Base-by-base conservation (phyloP, 169 alveolate genomes). In the Plasmodium adleri region DNA sequence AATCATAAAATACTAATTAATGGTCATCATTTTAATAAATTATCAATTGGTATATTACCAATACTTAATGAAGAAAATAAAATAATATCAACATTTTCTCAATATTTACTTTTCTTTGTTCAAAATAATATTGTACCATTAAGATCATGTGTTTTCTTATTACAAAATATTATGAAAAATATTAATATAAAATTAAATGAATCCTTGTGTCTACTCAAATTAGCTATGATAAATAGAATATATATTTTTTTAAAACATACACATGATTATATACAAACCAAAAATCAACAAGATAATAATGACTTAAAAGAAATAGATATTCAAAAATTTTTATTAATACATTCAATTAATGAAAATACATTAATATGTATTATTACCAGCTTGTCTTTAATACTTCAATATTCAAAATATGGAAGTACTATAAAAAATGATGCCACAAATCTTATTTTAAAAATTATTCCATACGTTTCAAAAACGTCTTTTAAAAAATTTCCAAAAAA, bases 261-360 rank as follows among this genome's bases (percentile, higher is more conserved):
- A 32, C 13, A 13, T 56, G 49, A 39, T 10, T 32, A 83, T 50
- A 20, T 28, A 54, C 54, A 72, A 28, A 17, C 22, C 5, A 4
- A 8, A 10, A 7, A 39, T 7, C 59, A 39, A 66, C 5, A 58
- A 1, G 72, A 78, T 20, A 15, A 45, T 64, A 4, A 15, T 20
- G 66, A 39, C 17, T 13, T 9, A 8, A 17, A 20, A n/a, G 56
- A 24, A 22, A 49, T 22, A 43, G 15, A 58, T 58, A n/a, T 66
- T 12, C 68, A 60, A 60, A 22, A 26, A 9, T 83, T 62, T 60
- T 24, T 83, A 58, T 50, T 83, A 1, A 47, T 83, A n/a, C 91
- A 83, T 47, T 83, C 91, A 9, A 83, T 83, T 45, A 83, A 83
- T 62, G 91, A 83, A 20, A 83, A 72, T 72, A 83, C 83, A 9